Evolutionary conservation across 2,329 filamentous ascomycete genomes (phyloP), one percentile per base, ranked within the genome.

Genomic region (Fusarium camptoceras): DNA sequence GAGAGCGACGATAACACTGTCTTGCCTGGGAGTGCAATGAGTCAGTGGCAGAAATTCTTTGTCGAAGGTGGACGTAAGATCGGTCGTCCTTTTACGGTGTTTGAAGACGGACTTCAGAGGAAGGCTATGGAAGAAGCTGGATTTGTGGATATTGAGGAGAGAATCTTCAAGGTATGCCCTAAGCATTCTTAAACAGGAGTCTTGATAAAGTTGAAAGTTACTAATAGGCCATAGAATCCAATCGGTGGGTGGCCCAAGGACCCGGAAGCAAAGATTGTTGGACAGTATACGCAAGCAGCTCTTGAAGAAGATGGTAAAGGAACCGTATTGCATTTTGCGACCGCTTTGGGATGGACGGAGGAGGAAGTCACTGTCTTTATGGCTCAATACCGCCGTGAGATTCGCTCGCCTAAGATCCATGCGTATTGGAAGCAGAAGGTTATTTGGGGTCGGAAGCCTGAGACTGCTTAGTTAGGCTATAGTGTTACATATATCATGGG

Each of bases 31-130:
- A 65, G 54, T 9, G 62, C 62, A 0, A 3, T 65, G 7, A 59
- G 18, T 1, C 47, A 59, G 3, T 65, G 62, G 62, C 28, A 43
- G 25, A 65, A 54, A 3, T 53, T 65, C 42, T 65, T 65, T 3
- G 54, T 65, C 1, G 53, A 65, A 20, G 62, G 62, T 3, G 62
- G 62, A 5, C 42, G 24, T 1, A 59, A 44, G 15, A 28, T 59
- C 2, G 60, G 62, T 2, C 41, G 47, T 1, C 28, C 62, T 0
- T 65, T 65, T 4, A 65, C 53, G 0, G 41, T 65, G 1, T 53
- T 65, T 0, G 20, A 65, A 1, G 62, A 65, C 0, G 37, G 14
- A 0, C 43, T 65, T 3, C 62, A 65, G 42, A 54, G 8, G 4
- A 27, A 53, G 6, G 62, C 20, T 1, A 59, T 65, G 54, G 22